Base-by-base conservation (phyloP, 306 rosid species). In the Dryas octopetala region DNA sequence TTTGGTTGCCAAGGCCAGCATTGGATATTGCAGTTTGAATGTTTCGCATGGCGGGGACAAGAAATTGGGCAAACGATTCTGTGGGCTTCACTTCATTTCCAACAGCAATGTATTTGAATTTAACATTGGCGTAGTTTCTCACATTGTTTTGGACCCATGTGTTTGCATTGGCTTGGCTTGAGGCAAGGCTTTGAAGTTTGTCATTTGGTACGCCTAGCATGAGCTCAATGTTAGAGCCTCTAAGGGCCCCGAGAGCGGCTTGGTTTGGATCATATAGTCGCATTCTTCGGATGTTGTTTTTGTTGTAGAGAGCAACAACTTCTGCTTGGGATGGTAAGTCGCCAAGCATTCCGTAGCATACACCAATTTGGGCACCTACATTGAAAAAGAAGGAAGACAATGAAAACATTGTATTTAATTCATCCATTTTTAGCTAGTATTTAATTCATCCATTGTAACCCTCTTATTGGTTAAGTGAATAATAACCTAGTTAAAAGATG, bases 331-430 rank as follows among this genome's bases (percentile, higher is more conserved):
- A 5, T n/a, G 86, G 84, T 57, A 84, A 66, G 62, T 79, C 17
- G 9, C 82, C 86, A 8, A 23, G 8, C 61, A 17, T 48, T 81
- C 87, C 86, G 60, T 86, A 83, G 12, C 90, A 83, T 44, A 86
- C 86, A 52, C 87, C 88, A 8, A 71, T 73, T 70, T 86, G 82
- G 55, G 90, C 88, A 16, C 6, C 85, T 81, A 72, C 82, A 32
- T 47, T 65, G 51, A 9, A 23, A 4, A 23, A 9, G 41, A 32
- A 32, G 38, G 38, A 32, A 32, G 38, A 32, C 38, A 32, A 32
- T 32, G 38, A 2, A 32, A 32, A 32, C 38, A 32, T 32, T 32
- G 38, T 32, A 32, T 32, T 32, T 32, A 32, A 32, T 32, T 32
- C 38, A 32, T 32, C 23, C 23, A 23, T 23, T 23, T 23, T 23